Evolutionary conservation across 768 basidiomycete species (phyloP).

Genomic region (Russula sp.): DNA sequence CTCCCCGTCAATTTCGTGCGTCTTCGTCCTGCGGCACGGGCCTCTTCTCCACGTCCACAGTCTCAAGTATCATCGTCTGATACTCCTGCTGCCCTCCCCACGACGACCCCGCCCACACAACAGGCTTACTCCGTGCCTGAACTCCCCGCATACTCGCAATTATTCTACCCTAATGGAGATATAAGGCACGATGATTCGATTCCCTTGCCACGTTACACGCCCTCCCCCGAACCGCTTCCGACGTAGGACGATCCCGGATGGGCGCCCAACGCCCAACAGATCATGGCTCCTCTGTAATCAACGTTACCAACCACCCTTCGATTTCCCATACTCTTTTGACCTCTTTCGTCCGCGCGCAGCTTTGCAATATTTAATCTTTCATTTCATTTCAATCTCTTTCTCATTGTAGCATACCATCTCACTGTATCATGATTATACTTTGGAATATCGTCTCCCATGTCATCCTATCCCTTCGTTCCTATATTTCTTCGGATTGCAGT

Average conservation of each 20-base stretch:
- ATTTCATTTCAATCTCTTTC: neutral
- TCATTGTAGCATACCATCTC: constrained; percentile 14
- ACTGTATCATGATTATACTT: constrained; percentile 19
- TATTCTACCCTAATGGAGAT: constrained; percentile 73
- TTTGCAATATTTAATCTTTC: neutral
- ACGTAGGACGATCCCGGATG: constrained; percentile 1
- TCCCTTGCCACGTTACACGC: constrained; percentile 64
- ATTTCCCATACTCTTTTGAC: neutral
- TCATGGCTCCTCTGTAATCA: neutral
- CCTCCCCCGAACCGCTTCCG: constrained; percentile 25
- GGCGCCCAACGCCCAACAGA: neutral
- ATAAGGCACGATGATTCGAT: constrained; percentile 62
- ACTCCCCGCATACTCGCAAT: constrained; percentile 75
- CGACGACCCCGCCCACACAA: constrained; percentile 14
- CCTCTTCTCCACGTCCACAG: constrained; percentile 27
- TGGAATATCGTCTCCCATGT: neutral
- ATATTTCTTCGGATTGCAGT: neutral
- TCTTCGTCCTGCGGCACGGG: constrained; percentile 39
- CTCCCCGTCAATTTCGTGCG: constrained; percentile 53
- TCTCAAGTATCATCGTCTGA: constrained; percentile 23
- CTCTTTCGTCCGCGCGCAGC: no score
- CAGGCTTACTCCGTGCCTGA: constrained; percentile 33
- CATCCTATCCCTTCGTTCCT: neutral
- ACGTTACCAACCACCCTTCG: neutral
- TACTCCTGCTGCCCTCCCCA: constrained; percentile 2